Evolutionary conservation across 345 rosid genomes (phyloP).

Genomic region (Iberis pinnata): DNA sequence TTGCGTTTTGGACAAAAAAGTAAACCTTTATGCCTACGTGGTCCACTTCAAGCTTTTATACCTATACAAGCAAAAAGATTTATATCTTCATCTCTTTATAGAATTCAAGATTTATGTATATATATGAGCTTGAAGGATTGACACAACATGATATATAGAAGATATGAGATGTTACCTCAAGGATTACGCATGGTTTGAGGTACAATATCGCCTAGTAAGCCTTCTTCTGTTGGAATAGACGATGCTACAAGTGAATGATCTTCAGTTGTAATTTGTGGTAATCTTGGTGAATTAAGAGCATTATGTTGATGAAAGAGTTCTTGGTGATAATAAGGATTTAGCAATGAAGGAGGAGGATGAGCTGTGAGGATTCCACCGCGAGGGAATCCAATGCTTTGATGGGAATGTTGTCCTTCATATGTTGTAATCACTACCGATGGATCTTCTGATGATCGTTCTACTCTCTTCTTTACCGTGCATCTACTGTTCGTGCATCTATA

Average conservation of each 20-base stretch:
- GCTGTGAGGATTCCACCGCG: slow-evolving; percentile 51
- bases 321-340: slow-evolving; percentile 39
- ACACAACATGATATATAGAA: background rate
- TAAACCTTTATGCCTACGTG: slow-evolving; percentile 16
- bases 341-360: slow-evolving; percentile 40
- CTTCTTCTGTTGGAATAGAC: slow-evolving; percentile 41
- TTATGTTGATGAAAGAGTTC: slow-evolving; percentile 33
- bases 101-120: background rate
- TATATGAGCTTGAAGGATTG: background rate
- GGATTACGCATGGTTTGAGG: slow-evolving; percentile 65
- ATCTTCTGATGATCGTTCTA: slow-evolving; percentile 85
- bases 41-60: slow-evolving; percentile 12
- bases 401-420: slow-evolving; percentile 98
- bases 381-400: slow-evolving; percentile 74
- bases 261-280: slow-evolving; percentile 20
- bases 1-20: slow-evolving; percentile 8
- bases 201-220: slow-evolving; percentile 82
- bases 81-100: background rate
- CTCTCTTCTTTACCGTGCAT: slow-evolving; percentile 96
- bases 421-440: slow-evolving; percentile 79
- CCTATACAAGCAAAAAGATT: slow-evolving; percentile 4
- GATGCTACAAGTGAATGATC: slow-evolving; percentile 11
- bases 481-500: slow-evolving; percentile 87
- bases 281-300: slow-evolving; percentile 21
- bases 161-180: slow-evolving; percentile 22